Evolutionary conservation across 768 basidiomycete genomes (phyloP), one percentile per base, ranked within the genome.

Genomic region (Leccinum aurantiacum): DNA sequence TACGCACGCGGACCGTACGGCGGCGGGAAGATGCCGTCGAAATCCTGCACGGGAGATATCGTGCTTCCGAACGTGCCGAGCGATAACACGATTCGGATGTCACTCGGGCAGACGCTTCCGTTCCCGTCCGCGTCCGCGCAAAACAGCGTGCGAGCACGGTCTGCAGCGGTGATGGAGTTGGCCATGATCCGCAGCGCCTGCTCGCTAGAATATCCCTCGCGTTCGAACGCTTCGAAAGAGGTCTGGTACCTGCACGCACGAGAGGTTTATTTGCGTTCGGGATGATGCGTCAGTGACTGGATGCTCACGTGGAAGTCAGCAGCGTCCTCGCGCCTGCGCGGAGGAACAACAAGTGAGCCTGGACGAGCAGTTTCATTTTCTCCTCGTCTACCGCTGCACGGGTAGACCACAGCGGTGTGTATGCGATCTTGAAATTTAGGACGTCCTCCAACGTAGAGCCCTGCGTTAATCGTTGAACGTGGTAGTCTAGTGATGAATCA

Each of bases 31-130:
- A 82, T 76, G 7, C 89, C 91, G 60, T 81, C 79, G 66, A 87
- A 92, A 68, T 93, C 91, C 60, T 89, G 86, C 56, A 88, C 80
- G 0, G 86, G 84, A 7, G 71, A 69, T 15, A 90, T 75, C 5
- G 82, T 86, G 2, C 88, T 87, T 38, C 91, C 90, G 65, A 83
- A 91, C 0, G 89, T 86, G 17, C 91, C 91, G 29, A 92, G 73
- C 6, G 88, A 91, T 5, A 94, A 78, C 3, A 83, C 87, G 37
- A 93, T 79, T 27, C 74, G 78, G 63, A 81, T 68, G 52, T 72
- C 71, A 56, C 61, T 48, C 46, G 38, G 53, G 54, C 41, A 47
- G 54, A 64, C 54, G 52, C 51, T 7, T 7, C 56, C 46, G 54
- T 67, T 65, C 61, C 70, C 72, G 2, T n/a, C 3, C n/a, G n/a